Base-by-base conservation (phyloP, 1,139 yeast genomes). In the Hanseniaspora sp. region DNA sequence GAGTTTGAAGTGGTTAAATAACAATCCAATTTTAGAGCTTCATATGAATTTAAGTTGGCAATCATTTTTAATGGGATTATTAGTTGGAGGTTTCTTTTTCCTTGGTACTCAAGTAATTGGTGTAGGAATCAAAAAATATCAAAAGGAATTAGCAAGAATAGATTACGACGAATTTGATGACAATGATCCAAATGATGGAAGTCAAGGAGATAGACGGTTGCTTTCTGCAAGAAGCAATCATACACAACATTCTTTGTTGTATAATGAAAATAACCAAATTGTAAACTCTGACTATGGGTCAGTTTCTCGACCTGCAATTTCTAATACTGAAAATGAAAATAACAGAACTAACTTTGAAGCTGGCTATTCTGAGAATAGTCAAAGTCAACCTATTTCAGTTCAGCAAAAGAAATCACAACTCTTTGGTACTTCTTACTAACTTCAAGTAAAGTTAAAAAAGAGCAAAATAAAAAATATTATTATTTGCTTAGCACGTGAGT, bases 41-140 rank as follows among this genome's bases (percentile, higher is more conserved):
- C 83, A 77, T 57, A 67, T 84, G 31, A 82, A 77, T 57, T 68
- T 83, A 39, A 88, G 90, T 4, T 74, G 80, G 56, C 73, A 82
- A 11, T 83, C 90, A 33, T 70, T 83, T 43, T 82, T 83, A 0
- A 67, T 83, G 30, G 94, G 92, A 5, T 69, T 83, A 5, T 68
- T 83, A 0, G 62, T 82, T 12, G 90, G 92, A 0, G 60, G 65
- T 1, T 61, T 73, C 23, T 57, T 70, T 5, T 45, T 68, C 2
- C 41, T 45, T 13, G 45, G 40, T 31, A 51, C 34, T 6, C 51
- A 54, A 17, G 45, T 46, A 5, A 31, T 30, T 13, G 45, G 42
- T n/a, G 11, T 44, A 4, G 31, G 41, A 9, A 18, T 35, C 5
- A 44, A 28, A 5, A 43, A 39, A 9, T 51, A 51, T 23, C n/a